Conservation (phyloP, 768 basidiomycete species). For the Podaxis mareebaensis region DNA sequence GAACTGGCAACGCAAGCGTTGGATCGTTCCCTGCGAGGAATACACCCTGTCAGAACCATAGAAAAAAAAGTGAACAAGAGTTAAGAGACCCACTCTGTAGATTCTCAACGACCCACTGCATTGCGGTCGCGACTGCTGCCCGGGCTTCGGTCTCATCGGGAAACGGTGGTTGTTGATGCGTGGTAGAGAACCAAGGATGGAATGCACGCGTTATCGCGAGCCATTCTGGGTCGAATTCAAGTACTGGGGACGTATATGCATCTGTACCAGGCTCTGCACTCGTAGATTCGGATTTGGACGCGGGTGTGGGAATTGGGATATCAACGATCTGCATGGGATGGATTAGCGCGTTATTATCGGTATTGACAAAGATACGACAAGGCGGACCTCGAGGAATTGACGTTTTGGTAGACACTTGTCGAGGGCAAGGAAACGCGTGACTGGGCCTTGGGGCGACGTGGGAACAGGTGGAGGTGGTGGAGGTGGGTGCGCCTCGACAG, state of each 20-base stretch:
- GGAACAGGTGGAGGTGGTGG: slow-evolving; percentile 19
- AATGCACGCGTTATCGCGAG: slow-evolving; percentile 90
- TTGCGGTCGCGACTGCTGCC: slow-evolving; percentile 56
- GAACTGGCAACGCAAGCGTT: slow-evolving; percentile 35
- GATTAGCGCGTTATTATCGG: neutral
- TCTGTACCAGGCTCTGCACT: too few relatives aligned
- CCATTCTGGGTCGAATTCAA: slow-evolving; percentile 90
- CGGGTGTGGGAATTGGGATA: slow-evolving; percentile 29
- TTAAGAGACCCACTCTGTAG: slow-evolving; percentile 29
- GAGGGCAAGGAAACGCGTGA: slow-evolving; percentile 84
- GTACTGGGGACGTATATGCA: slow-evolving; percentile 20
- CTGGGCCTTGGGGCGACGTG: slow-evolving; percentile 21
- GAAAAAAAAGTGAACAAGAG: neutral
- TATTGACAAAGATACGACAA: neutral
- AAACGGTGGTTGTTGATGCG: slow-evolving; percentile 49
- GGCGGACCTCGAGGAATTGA: slow-evolving; percentile 76
- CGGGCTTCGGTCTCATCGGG: slow-evolving; percentile 58
- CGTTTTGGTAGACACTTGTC: slow-evolving; percentile 84
- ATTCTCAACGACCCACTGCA: slow-evolving; percentile 68
- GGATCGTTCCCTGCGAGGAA: slow-evolving; percentile 23
- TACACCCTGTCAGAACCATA: neutral
- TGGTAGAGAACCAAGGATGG: slow-evolving; percentile 70
- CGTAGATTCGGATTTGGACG: slow-evolving; percentile 11
- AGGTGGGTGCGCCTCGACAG: slow-evolving; percentile 35
- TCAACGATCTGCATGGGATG: slow-evolving; percentile 62